Conservation (phyloP, 495 filamentous ascomycete genomes). For the Filosporella fistucella region DNA sequence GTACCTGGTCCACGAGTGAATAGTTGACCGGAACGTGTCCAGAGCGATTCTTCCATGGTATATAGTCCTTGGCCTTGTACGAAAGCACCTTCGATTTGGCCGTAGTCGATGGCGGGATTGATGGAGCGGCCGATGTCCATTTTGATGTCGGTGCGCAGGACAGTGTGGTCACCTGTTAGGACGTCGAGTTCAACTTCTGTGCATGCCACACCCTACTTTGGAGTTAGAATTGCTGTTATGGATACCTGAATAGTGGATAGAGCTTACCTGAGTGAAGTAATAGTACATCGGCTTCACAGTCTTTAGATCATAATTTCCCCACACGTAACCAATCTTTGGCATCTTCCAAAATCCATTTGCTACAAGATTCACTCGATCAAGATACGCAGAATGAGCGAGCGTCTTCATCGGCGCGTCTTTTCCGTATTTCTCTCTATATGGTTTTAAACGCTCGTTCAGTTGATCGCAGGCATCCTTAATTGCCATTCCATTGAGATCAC, state of each 20-base stretch:
- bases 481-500: constrained; percentile 39
- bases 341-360: constrained; percentile 38
- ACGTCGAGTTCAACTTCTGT: constrained; percentile 35
- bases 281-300: constrained; percentile 34
- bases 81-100: constrained; percentile 38
- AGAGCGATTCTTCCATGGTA: constrained; percentile 36
- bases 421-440: constrained; percentile 30
- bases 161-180: constrained; percentile 33
- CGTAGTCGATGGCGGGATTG: constrained; percentile 39
- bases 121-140: constrained; percentile 39
- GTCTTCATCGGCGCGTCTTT: constrained; percentile 27
- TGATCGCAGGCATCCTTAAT: constrained; percentile 33
- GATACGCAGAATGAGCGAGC: constrained; percentile 32
- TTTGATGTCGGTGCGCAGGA: constrained; percentile 33
- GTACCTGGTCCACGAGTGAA: constrained; percentile 33
- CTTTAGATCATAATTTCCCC: constrained; percentile 30
- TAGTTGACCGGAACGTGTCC: constrained; percentile 26
- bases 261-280: constrained; percentile 31
- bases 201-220: constrained; percentile 27
- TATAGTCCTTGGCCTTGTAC: constrained; percentile 36
- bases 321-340: constrained; percentile 32
- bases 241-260: not conserved
- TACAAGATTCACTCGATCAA: constrained; percentile 33
- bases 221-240: not conserved
- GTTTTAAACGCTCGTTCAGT: constrained; percentile 30